Evolutionary conservation across 169 alveolate genomes (phyloP).

Genomic region (Cryptosporidium parvum): DNA sequence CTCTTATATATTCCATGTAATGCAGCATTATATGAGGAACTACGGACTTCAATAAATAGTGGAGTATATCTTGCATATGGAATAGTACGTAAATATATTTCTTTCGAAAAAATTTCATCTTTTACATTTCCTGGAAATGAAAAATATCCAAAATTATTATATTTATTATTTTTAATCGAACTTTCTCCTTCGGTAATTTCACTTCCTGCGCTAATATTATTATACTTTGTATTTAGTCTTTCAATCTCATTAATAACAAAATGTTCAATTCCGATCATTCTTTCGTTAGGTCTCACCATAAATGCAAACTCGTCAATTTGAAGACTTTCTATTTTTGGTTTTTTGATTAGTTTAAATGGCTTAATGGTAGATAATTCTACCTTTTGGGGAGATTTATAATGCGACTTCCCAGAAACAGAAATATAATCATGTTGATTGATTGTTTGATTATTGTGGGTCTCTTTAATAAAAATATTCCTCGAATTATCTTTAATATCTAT

Average conservation of each 20-base stretch:
- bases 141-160: constrained; percentile 45
- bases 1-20: constrained; percentile 69
- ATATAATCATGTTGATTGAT: not conserved
- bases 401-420: not conserved
- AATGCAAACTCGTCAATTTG: constrained; percentile 58
- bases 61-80: constrained; percentile 65
- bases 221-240: constrained; percentile 17
- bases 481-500: not conserved
- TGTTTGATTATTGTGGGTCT: not conserved
- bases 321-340: constrained; percentile 33
- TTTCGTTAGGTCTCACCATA: constrained; percentile 73
- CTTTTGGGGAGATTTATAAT: constrained; percentile 36
- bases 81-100: constrained; percentile 35
- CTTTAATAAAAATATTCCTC: not conserved
- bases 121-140: constrained; percentile 61
- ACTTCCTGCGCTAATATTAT: constrained; percentile 62
- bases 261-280: constrained; percentile 70
- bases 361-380: constrained; percentile 52
- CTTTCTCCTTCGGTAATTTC: constrained; percentile 52
- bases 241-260: constrained; percentile 56
- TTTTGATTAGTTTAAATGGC: constrained; percentile 48
- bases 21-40: constrained; percentile 70
- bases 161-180: constrained; percentile 36
- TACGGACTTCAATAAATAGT: constrained; percentile 50
- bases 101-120: constrained; percentile 59